Base-by-base conservation (phyloP, 352 stramenopile genomes). In the Phytophthora pseudosyringae region DNA sequence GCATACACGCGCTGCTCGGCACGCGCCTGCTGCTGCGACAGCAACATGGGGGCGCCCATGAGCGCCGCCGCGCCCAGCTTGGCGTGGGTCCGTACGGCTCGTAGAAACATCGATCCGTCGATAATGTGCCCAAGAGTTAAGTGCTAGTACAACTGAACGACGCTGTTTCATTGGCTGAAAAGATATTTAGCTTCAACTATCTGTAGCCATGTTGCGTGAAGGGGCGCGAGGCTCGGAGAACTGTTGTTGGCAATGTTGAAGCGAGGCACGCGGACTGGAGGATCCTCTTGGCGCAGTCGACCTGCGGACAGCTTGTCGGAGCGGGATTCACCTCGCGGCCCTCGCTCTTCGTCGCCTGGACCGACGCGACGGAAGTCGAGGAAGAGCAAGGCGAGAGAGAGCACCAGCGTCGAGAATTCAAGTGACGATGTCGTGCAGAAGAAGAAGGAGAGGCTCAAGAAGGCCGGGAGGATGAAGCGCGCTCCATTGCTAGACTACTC, bases 1-100 rank as follows among this genome's bases (percentile, higher is more conserved):
- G 78, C 76, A 60, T 91, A 90, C 49, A 93, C 78, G 12, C 79
- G 82, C 61, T 80, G 73, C 58, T 93, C 84, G 0, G 75, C 61
- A 35, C 58, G 76, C 18, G 74, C 59, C 15, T 67, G 44, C 13
- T 64, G 49, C 43, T 74, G 60, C 3, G 67, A 71, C 12, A 80
- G 55, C 15, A 76, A 41, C 41, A 81, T 44, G 12, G 81, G 73
- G 6, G 75, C 70, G 39, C 69, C 65, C 15, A 89, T 55, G 11
- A 78, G 26, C 64, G 71, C 50, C 69, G 48, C 79, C 33, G 71
- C 71, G 36, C 65, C 69, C 21, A 81, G 53, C 58, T 72, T 77
- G 13, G 61, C 54, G 52, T 79, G 72, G 46, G 60, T 68, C 21
- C 69, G 65, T 51, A 80, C 31, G 32, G 51, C 64, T 47, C 74